phyloP scores from a whole-genome alignment of 192 early-diverging fungal genomes.

The Rhizophagus clarus region DNA sequence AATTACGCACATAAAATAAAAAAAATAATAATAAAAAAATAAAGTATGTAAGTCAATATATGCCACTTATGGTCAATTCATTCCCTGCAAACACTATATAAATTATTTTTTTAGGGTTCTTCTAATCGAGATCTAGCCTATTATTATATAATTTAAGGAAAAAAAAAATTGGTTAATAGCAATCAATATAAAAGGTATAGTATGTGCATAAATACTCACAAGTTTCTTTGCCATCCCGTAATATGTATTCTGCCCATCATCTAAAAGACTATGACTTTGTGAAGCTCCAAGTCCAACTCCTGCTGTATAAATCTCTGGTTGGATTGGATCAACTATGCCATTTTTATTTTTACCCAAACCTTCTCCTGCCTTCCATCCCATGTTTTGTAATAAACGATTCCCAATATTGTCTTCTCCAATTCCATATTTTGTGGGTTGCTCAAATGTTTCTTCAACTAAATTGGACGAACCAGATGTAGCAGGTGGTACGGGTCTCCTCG shows the following conservation, averaged over 20 bases:
- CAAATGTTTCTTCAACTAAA: conserved; percentile 20
- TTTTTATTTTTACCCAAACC: conserved; percentile 50
- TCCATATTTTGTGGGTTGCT: conserved; percentile 47
- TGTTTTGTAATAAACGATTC: conserved; percentile 55
- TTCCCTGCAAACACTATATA: not conserved
- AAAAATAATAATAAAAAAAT: too few relatives aligned
- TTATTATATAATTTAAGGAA: not conserved
- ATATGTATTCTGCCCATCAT: not conserved
- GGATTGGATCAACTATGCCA: conserved; percentile 50
- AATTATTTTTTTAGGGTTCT: not conserved
- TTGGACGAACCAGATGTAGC: not conserved
- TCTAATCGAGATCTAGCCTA: not conserved
- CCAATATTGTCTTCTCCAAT: conserved; percentile 65
- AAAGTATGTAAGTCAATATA: too few relatives aligned
- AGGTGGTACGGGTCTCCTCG: conserved; percentile 28
- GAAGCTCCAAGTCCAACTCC: not conserved
- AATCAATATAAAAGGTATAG: too few relatives aligned
- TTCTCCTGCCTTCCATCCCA: conserved; percentile 70
- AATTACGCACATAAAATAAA: too few relatives aligned
- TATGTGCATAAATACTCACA: not conserved
- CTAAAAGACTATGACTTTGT: not conserved
- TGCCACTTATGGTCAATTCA: too few relatives aligned
- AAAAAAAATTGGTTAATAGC: too few relatives aligned
- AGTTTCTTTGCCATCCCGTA: not conserved
- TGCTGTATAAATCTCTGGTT: conserved; percentile 28